Conservation (phyloP, 1,284 basidiomycete genomes). For the Boletus sp. region DNA sequence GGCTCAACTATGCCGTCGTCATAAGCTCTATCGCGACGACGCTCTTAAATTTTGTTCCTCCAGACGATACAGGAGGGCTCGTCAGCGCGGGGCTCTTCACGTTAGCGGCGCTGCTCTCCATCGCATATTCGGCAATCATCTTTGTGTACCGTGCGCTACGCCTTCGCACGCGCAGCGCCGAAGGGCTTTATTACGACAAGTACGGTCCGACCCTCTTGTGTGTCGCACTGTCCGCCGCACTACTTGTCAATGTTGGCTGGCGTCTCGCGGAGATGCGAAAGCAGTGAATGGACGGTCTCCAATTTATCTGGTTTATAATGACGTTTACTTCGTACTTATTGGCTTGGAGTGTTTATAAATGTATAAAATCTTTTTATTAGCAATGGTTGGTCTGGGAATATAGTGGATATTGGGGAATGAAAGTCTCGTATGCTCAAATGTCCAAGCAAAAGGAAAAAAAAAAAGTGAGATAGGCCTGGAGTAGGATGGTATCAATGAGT, state of each 20-base stretch:
- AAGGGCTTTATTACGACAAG: slow-evolving; percentile 84
- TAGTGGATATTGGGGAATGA: slow-evolving; percentile 27
- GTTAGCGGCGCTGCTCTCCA: slow-evolving; percentile 81
- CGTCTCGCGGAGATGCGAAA: slow-evolving; percentile 45
- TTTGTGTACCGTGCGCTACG: slow-evolving; percentile 84
- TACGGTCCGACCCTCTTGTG: slow-evolving; percentile 82
- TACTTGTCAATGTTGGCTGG: slow-evolving; percentile 74
- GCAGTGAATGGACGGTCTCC: not conserved
- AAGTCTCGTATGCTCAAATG: slow-evolving; percentile 16
- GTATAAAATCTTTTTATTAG: slow-evolving; percentile 27
- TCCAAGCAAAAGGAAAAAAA: slow-evolving; percentile 18
- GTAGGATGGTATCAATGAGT: slow-evolving; percentile 9
- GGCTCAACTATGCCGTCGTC: slow-evolving; percentile 90
- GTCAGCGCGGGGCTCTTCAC: slow-evolving; percentile 88
- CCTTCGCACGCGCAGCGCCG: slow-evolving; percentile 71
- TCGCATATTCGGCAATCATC: slow-evolving; percentile 84
- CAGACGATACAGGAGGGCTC: slow-evolving; percentile 74
- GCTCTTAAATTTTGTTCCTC: slow-evolving; percentile 82
- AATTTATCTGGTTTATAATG: not conserved
- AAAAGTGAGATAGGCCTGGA: not conserved
- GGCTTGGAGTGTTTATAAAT: not conserved
- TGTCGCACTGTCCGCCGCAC: slow-evolving; percentile 62
- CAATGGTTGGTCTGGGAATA: slow-evolving; percentile 17
- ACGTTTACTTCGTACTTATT: slow-evolving; percentile 4
- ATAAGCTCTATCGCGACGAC: slow-evolving; percentile 87